Percentiles rank a stretch among this genome's conserved stretches.
Evolutionary conservation across 2,329 filamentous ascomycete genomes (phyloP).

Genomic region (Diaporthe citriasiana): DNA sequence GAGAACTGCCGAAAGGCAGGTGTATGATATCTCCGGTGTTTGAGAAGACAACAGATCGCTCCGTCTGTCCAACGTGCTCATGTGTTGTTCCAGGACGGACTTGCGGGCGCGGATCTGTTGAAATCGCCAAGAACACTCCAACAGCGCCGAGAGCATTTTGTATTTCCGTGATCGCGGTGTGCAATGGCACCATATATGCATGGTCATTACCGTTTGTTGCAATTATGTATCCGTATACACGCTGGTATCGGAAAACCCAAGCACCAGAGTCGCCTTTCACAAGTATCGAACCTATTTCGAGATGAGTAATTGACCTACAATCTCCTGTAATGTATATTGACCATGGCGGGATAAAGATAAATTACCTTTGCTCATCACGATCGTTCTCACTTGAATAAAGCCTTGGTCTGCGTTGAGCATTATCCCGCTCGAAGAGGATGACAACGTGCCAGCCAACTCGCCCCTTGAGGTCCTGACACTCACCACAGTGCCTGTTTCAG

Average conservation of each 20-base stretch:
- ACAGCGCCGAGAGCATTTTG: neutral
- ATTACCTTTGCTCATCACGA: neutral
- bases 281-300: neutral
- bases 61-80: neutral
- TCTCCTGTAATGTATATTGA: too few relatives aligned
- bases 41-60: neutral
- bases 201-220: neutral
- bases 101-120: neutral
- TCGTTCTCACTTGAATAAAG: neutral
- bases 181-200: neutral
- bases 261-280: neutral
- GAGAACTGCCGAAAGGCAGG: too few relatives aligned
- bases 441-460: neutral
- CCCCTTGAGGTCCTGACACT: neutral
- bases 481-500: neutral
- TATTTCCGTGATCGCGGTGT: neutral
- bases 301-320: neutral
- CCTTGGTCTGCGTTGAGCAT: constrained; percentile 1
- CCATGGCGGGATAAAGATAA: too few relatives aligned
- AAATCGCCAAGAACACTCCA: neutral
- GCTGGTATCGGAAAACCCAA: neutral
- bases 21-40: too few relatives aligned
- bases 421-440: neutral
- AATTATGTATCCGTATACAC: neutral
- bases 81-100: neutral